Evolutionary conservation across 2,329 filamentous ascomycete species (phyloP).

Genomic region (Xylaria sp.): DNA sequence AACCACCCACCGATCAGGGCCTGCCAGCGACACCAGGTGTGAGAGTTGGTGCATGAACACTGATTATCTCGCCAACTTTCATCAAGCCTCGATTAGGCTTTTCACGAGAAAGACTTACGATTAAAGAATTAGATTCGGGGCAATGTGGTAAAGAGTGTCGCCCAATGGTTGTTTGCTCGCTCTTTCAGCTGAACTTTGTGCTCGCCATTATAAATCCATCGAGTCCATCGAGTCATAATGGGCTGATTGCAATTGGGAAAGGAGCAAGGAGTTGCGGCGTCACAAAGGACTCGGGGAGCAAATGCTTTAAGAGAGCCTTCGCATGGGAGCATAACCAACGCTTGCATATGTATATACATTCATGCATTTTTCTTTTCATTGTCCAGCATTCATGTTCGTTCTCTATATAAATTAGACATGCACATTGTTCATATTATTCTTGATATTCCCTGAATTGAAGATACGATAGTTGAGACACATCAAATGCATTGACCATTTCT

Average conservation of each 20-base stretch:
- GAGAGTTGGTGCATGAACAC: constrained; percentile 38
- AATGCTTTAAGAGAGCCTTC: not conserved
- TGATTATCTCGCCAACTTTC: not conserved
- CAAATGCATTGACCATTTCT: too few species aligned
- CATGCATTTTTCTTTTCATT: constrained; percentile 2
- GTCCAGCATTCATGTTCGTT: not conserved
- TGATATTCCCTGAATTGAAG: not conserved
- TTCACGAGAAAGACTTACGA: not conserved
- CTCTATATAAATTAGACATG: constrained; percentile 8
- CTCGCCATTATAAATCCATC: constrained; percentile 1
- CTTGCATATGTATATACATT: constrained; percentile 1
- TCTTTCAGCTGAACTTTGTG: not conserved
- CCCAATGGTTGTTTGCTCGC: not conserved
- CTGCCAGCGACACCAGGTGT: constrained; percentile 37
- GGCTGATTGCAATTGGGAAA: constrained; percentile 11
- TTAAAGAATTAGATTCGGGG: constrained; percentile 2
- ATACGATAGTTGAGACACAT: not conserved
- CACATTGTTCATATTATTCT: not conserved
- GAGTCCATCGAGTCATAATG: constrained; percentile 16
- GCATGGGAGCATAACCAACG: not conserved
- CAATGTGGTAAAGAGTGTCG: not conserved
- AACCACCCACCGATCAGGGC: constrained; percentile 36
- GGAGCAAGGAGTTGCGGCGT: constrained; percentile 35
- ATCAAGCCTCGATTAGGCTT: not conserved
- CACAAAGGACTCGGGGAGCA: not conserved